Conservation (phyloP, 306 rosid genomes). For the Elaeagnus macrophylla region DNA sequence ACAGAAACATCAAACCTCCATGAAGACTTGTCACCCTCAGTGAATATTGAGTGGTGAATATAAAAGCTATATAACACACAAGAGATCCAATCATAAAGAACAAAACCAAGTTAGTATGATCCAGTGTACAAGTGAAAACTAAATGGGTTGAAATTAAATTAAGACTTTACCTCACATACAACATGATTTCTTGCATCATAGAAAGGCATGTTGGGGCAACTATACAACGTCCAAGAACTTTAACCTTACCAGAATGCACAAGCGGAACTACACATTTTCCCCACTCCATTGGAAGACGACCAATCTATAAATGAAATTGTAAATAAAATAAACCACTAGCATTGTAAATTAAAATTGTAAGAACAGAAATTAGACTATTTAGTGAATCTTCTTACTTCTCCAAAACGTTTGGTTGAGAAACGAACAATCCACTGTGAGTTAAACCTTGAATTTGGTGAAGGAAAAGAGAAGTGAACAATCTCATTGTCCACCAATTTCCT, state of each 20-base stretch:
- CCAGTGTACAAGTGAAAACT: not conserved
- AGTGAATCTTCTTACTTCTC: conserved; percentile 37
- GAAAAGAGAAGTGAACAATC: conserved; percentile 50
- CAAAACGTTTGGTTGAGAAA: conserved; percentile 60
- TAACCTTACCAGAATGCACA: conserved; percentile 44
- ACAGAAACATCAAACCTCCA: conserved; percentile 52
- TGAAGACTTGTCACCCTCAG: conserved; percentile 36
- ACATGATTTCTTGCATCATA: conserved; percentile 60
- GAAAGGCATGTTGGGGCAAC: conserved; percentile 46
- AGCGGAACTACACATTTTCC: conserved; percentile 57
- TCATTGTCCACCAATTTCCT: conserved; percentile 64
- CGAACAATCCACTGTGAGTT: conserved; percentile 59
- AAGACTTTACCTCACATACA: conserved; percentile 48
- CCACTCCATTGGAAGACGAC: conserved; percentile 88
- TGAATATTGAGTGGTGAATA: conserved; percentile 40
- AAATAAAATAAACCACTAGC: not conserved
- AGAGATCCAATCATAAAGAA: conserved; percentile 1
- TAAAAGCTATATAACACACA: conserved; percentile 43
- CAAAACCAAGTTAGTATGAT: not conserved
- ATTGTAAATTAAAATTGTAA: not conserved
- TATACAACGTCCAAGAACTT: conserved; percentile 52
- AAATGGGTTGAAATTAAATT: not conserved
- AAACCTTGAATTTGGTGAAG: conserved; percentile 15
- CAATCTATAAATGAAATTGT: conserved; percentile 41
- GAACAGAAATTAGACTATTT: not conserved